phyloP scores from a whole-genome alignment of 352 stramenopile genomes.

The Phytophthora syringae region DNA sequence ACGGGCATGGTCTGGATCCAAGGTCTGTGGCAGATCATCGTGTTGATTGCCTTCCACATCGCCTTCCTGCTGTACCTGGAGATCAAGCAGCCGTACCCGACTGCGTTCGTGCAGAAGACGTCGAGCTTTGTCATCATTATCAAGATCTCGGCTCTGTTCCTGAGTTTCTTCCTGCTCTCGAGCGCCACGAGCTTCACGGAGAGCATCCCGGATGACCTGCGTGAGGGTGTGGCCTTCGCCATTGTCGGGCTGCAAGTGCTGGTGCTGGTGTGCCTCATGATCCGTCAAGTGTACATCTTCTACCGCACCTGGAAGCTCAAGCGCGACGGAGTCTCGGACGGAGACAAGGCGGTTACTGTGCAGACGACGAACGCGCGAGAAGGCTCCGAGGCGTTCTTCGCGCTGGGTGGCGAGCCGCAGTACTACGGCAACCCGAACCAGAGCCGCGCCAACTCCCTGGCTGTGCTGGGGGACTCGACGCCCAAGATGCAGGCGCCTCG shows the following conservation, averaged over 20 bases:
- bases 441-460: constrained; percentile 38
- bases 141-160: constrained; percentile 87
- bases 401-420: constrained; percentile 46
- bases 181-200: constrained; percentile 70
- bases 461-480: constrained; percentile 42
- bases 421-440: constrained; percentile 41
- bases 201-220: constrained; percentile 75
- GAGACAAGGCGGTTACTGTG: constrained; percentile 65
- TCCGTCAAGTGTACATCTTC: constrained; percentile 88
- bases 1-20: constrained; percentile 82
- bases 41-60: constrained; percentile 80
- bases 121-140: constrained; percentile 91
- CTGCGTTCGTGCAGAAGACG: constrained; percentile 84
- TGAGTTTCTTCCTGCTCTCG: constrained; percentile 84
- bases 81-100: constrained; percentile 84
- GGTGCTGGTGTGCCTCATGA: constrained; percentile 82
- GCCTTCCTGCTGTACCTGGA: constrained; percentile 85
- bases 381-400: constrained; percentile 58
- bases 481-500: constrained; percentile 35
- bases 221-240: constrained; percentile 78
- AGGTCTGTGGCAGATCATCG: constrained; percentile 77
- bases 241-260: constrained; percentile 85
- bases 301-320: constrained; percentile 88
- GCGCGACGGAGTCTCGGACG: constrained; percentile 35
- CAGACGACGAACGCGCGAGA: constrained; percentile 58